Evolutionary conservation across 371 early-diverging fungal species (phyloP), one percentile per base, ranked within the genome.

Genomic region (Dichotomocladium elegans): DNA sequence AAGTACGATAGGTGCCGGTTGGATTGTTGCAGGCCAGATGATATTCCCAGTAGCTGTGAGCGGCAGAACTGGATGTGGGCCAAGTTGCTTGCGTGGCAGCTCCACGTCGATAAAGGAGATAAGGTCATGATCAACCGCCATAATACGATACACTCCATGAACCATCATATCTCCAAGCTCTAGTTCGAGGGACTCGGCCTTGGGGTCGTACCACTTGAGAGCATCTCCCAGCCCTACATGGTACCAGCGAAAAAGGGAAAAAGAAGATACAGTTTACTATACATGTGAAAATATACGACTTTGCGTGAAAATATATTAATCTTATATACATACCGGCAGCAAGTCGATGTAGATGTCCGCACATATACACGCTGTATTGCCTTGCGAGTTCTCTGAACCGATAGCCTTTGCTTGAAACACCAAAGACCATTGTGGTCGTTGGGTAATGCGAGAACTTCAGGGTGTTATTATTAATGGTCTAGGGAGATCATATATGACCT

Each of bases 111-210:
- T 67, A 69, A 94, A 92, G 7, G 90, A 86, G 24, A 95, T 78
- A 49, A 93, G 46, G 56, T 94, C 94, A 57, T 94, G 75, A 59
- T 95, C 96, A 2, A 95, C 83, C 1, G 90, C 91, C 21, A 91
- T 80, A 30, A 95, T 83, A 40, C 96, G 75, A 60, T 87, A 93
- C 26, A 82, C 55, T 3, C 82, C 92, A 62, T 94, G 86, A 41
- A 80, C 77, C 68, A 94, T 95, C 78, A 95, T 77, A 49, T 95
- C 96, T 31, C 85, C 90, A 9, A 95, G 66, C 66, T 94, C 94
- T 19, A 94, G 73, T 58, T 93, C 93, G 47, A 92, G 70, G 47
- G 86, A 84, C 49, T 81, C 72, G 4, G 75, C 72, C 25, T 52
- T 55, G 9, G 78, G 76, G 49, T 85, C 72, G 61, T 84, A 85